Evolutionary conservation across 2,329 filamentous ascomycete genomes (phyloP).

Genomic region (Diplocarpon mali): DNA sequence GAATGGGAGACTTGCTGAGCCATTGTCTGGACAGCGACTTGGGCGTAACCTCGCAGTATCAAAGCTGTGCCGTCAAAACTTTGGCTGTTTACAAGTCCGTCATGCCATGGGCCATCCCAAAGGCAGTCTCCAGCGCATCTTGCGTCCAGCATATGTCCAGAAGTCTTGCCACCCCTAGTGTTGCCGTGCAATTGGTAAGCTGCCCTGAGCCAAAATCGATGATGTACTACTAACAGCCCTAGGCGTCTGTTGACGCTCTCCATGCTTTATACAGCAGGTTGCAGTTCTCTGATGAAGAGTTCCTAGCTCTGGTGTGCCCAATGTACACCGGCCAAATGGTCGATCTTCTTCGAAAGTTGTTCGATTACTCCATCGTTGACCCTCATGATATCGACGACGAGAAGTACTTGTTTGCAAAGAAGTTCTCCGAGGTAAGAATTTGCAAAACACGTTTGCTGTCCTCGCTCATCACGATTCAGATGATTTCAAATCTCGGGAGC

Average conservation of each 20-base stretch:
- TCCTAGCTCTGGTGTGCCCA: constrained; percentile 64
- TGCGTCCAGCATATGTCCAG: constrained; percentile 62
- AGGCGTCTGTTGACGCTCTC: constrained; percentile 75
- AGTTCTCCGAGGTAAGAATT: constrained; percentile 68
- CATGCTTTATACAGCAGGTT: constrained; percentile 69
- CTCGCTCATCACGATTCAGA: constrained; percentile 34
- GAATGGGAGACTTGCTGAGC: constrained; percentile 62
- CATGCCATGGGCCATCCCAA: constrained; percentile 80
- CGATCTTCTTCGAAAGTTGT: constrained; percentile 59
- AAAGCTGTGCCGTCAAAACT: constrained; percentile 62
- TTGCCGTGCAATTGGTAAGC: constrained; percentile 62
- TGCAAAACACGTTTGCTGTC: not conserved
- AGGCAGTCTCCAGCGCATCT: constrained; percentile 61
- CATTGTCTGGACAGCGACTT: constrained; percentile 59
- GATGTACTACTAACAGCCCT: constrained; percentile 13
- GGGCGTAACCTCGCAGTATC: constrained; percentile 54
- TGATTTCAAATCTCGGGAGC: constrained; percentile 74
- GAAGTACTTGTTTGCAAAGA: constrained; percentile 87
- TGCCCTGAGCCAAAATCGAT: not conserved
- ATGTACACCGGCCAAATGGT: constrained; percentile 68
- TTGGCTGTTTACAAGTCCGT: constrained; percentile 68
- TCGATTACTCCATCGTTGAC: constrained; percentile 70
- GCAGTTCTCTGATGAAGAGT: constrained; percentile 67
- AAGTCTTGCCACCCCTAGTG: constrained; percentile 57
- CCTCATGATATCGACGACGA: constrained; percentile 79